Percentiles rank a stretch among this genome's conserved stretches.
Conservation (phyloP, 2,329 filamentous ascomycete genomes). For the Botrytis tulipae region DNA sequence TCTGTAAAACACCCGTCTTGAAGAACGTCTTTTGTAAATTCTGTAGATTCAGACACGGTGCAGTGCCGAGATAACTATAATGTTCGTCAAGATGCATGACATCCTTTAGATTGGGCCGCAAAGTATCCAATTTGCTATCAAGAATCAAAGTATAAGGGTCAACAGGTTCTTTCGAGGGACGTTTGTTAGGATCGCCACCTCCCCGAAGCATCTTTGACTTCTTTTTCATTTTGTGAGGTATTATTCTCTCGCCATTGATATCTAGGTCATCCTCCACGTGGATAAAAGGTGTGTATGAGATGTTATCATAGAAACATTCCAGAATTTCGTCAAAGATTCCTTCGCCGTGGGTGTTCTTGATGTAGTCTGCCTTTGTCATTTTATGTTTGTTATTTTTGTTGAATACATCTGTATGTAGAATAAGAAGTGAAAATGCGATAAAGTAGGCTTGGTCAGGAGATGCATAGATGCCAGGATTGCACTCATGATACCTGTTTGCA, state of each 20-base stretch:
- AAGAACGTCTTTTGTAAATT: conserved; percentile 87
- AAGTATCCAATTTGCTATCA: conserved; percentile 77
- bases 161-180: conserved; percentile 75
- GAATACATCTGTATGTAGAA: conserved; percentile 97
- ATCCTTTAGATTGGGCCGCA: conserved; percentile 87
- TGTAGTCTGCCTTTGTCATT: conserved; percentile 94
- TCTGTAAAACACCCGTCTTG: conserved; percentile 87
- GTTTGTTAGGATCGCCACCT: conserved; percentile 61
- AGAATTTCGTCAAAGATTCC: conserved; percentile 91
- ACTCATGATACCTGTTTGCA: conserved; percentile 95
- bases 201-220: conserved; percentile 63
- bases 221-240: conserved; percentile 69
- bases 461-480: conserved; percentile 93
- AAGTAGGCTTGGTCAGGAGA: conserved; percentile 96
- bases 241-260: conserved; percentile 70
- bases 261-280: conserved; percentile 92
- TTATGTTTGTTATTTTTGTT: conserved; percentile 99
- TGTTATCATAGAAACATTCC: conserved; percentile 97
- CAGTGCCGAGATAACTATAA: conserved; percentile 82
- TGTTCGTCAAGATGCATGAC: conserved; percentile 89
- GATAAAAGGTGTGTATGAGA: conserved; percentile 96
- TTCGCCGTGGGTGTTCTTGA: conserved; percentile 90
- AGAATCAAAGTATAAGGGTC: conserved; percentile 95
- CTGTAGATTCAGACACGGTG: conserved; percentile 71
- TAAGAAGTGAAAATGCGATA: conserved; percentile 93